Conservation (phyloP, 495 filamentous ascomycete genomes). For the Daldinia decipiens region DNA sequence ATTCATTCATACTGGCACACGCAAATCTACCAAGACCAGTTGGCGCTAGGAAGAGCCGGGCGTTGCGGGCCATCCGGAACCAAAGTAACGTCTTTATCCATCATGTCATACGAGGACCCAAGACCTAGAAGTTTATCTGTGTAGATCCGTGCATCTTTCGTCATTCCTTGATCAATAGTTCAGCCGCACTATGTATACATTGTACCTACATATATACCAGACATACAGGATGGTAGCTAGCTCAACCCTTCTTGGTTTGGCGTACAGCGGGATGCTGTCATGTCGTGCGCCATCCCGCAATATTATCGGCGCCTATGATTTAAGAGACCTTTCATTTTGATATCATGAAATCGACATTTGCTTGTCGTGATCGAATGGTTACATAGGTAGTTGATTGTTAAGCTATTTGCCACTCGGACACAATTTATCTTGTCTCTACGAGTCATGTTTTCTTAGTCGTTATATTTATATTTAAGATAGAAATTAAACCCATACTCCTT, state of each 20-base stretch:
- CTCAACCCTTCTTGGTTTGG: conserved; percentile 22
- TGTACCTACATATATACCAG: too few relatives aligned
- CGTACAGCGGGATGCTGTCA: conserved; percentile 35
- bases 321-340: conserved; percentile 23
- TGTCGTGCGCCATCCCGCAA: conserved; percentile 11
- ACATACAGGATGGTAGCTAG: too few relatives aligned
- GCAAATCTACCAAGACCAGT: conserved; percentile 16
- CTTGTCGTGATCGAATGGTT: conserved; percentile 17
- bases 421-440: too few relatives aligned
- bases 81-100: conserved; percentile 14
- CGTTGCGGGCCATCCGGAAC: conserved; percentile 21
- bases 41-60: conserved; percentile 24
- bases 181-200: conserved; percentile 35
- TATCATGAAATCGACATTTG: conserved; percentile 13
- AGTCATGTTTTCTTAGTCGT: too few relatives aligned
- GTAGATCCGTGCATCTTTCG: conserved; percentile 31
- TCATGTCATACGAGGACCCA: too few relatives aligned
- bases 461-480: not conserved
- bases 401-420: conserved; percentile 11
- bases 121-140: too few relatives aligned
- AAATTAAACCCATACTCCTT: too few relatives aligned
- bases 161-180: conserved; percentile 21
- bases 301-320: conserved; percentile 22
- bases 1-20: not conserved
- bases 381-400: conserved; percentile 25